These are phyloP conservation scores for Huntiella abstrusa DNA, from an alignment of 2,329 filamentous ascomycete species.

Conservation along the genomic window DNA sequence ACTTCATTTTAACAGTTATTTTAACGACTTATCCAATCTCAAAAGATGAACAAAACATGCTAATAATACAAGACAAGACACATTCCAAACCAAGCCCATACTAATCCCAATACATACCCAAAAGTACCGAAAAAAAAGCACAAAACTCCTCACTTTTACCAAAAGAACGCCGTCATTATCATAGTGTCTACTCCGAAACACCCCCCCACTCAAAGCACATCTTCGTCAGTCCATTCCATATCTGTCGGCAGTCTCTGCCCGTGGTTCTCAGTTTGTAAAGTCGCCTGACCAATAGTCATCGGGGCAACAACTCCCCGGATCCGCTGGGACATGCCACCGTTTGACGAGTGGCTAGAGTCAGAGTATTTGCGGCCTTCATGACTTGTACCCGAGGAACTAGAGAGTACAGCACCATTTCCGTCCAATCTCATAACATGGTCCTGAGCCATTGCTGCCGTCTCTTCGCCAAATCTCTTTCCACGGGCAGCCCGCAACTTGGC, in stretches of 20 bases:
- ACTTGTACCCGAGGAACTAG: too few relatives aligned
- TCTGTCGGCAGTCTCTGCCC: constrained; percentile 44
- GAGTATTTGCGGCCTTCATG: constrained; percentile 6
- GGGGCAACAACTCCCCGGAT: constrained; percentile 19
- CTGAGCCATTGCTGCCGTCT: constrained; percentile 15
- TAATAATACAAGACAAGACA: not conserved
- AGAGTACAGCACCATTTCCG: not conserved
- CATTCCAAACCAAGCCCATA: not conserved
- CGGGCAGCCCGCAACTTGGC: constrained; percentile 54
- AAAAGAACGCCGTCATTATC: too few relatives aligned
- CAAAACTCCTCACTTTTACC: too few relatives aligned
- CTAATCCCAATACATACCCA: too few relatives aligned
- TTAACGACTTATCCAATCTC: not conserved
- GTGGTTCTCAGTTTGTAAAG: constrained; percentile 24
- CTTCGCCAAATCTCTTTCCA: constrained; percentile 21
- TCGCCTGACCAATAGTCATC: too few relatives aligned
- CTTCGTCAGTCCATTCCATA: constrained; percentile 50
- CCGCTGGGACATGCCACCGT: constrained; percentile 2
- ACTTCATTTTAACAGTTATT: too few relatives aligned
- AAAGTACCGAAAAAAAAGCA: too few relatives aligned
- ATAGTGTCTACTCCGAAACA: not conserved
- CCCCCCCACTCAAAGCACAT: constrained; percentile 18
- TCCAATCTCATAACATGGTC: constrained; percentile 10
- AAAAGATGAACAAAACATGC: not conserved
- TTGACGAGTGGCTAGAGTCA: constrained; percentile 3